A percentile compares a stretch with the other conserved stretches of the same genome.
Conservation (phyloP, 345 rosid species). For the Hibiscus syriacus region DNA sequence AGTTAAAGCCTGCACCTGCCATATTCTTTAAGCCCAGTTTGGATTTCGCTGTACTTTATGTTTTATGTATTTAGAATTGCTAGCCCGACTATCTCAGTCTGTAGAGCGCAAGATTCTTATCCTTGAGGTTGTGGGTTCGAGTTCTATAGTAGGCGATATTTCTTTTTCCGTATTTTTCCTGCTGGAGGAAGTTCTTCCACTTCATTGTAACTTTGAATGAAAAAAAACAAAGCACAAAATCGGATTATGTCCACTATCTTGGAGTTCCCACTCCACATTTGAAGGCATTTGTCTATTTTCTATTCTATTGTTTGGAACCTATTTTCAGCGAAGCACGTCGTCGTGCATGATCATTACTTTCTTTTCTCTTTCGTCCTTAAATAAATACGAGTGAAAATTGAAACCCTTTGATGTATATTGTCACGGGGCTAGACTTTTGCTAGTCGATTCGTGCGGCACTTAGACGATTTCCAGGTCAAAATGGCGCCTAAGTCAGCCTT, state of each 20-base stretch:
- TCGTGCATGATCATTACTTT: neutral
- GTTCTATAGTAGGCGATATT: conserved; percentile 34
- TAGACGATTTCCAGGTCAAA: too few species aligned
- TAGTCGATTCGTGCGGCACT: too few species aligned
- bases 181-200: neutral
- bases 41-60: too few species aligned
- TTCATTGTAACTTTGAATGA: neutral
- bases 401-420: neutral
- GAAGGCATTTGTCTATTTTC: neutral
- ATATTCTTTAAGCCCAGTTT: neutral
- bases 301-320: neutral
- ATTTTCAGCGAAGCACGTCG: neutral
- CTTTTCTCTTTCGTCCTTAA: neutral
- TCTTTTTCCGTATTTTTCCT: too few species aligned
- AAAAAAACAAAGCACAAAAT: neutral
- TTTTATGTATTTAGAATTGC: too few species aligned
- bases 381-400: neutral
- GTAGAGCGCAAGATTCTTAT: conserved; percentile 46
- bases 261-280: neutral
- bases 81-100: conserved; percentile 35
- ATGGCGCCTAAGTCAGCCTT: too few species aligned
- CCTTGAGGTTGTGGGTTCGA: conserved; percentile 47
- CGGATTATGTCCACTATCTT: neutral
- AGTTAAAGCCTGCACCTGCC: neutral
- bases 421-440: too few species aligned